A percentile compares a stretch with the other conserved stretches of the same genome.
These are phyloP conservation scores for Serendipita sp. DNA, from an alignment of 768 basidiomycete genomes.

Conservation along the genomic window DNA sequence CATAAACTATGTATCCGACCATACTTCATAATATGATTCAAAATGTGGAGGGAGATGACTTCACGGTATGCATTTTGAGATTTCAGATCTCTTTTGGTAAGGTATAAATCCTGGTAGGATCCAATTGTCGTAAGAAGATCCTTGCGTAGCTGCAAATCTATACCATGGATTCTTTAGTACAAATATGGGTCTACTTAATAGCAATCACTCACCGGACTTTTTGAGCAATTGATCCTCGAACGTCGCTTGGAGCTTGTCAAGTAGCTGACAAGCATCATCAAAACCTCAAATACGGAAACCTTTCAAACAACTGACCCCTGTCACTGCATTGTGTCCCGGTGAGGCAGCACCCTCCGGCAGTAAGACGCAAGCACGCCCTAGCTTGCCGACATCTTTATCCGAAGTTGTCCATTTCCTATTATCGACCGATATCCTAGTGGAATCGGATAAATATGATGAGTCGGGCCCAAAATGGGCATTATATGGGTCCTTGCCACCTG, in stretches of 20 bases:
- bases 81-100: constrained; percentile 50
- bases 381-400: constrained; percentile 34
- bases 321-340: constrained; percentile 14
- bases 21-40: constrained; percentile 86
- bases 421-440: constrained; percentile 37
- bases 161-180: constrained; percentile 21
- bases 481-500: constrained; percentile 30
- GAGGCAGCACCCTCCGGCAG: constrained; percentile 25
- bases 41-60: constrained; percentile 55
- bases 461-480: constrained; percentile 59
- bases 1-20: constrained; percentile 10
- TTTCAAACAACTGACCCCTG: constrained; percentile 13
- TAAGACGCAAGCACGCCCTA: constrained; percentile 41
- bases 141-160: constrained; percentile 38
- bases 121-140: constrained; percentile 50
- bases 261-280: constrained; percentile 26
- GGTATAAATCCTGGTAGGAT: constrained; percentile 60
- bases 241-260: constrained; percentile 38
- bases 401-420: constrained; percentile 39
- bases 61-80: constrained; percentile 49
- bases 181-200: neutral
- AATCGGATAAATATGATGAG: constrained; percentile 35
- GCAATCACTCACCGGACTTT: constrained; percentile 31
- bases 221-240: constrained; percentile 41
- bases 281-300: neutral